Evolutionary conservation across 805 yeast species (phyloP).

Genomic region (Myxozyma mucilagina): DNA sequence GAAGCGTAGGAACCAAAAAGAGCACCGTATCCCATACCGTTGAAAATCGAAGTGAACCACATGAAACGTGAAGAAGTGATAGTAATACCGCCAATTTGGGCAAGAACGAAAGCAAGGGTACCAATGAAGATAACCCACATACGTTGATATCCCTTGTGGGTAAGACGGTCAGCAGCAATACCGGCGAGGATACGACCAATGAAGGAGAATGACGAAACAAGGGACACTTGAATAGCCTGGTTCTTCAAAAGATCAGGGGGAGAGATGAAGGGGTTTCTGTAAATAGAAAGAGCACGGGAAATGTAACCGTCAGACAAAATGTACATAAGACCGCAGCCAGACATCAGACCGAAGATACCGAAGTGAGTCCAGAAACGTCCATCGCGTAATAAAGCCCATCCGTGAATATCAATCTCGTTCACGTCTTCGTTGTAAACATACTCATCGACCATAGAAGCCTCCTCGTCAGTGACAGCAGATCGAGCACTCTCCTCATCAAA

Average conservation of each 20-base stretch:
- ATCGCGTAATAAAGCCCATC: slow-evolving; percentile 27
- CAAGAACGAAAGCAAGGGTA: slow-evolving; percentile 46
- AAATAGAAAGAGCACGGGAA: slow-evolving; percentile 50
- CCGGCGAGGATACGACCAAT: slow-evolving; percentile 67
- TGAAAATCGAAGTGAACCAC: slow-evolving; percentile 54
- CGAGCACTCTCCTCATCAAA: slow-evolving; percentile 12
- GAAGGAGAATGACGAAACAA: slow-evolving; percentile 68
- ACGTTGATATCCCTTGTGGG: slow-evolving; percentile 50
- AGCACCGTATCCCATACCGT: slow-evolving; percentile 73
- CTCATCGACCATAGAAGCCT: slow-evolving; percentile 4
- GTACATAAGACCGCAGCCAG: slow-evolving; percentile 73
- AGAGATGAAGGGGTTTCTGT: slow-evolving; percentile 28
- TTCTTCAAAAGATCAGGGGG: slow-evolving; percentile 48
- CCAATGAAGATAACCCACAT: slow-evolving; percentile 59
- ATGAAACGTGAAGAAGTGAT: slow-evolving; percentile 43
- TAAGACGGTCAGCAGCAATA: slow-evolving; percentile 59
- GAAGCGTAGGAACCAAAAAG: slow-evolving; percentile 73
- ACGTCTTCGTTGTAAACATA: background rate
- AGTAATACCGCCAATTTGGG: slow-evolving; percentile 54
- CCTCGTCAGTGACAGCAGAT: slow-evolving; percentile 16
- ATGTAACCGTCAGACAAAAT: slow-evolving; percentile 74
- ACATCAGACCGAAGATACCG: slow-evolving; percentile 52
- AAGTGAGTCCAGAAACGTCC: slow-evolving; percentile 54
- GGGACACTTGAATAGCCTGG: slow-evolving; percentile 72
- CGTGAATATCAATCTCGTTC: slow-evolving; percentile 28